Evolutionary conservation across 2,329 filamentous ascomycete genomes (phyloP), one percentile per base, ranked within the genome.

Genomic region (Aspergillus ochraceoroseus): DNA sequence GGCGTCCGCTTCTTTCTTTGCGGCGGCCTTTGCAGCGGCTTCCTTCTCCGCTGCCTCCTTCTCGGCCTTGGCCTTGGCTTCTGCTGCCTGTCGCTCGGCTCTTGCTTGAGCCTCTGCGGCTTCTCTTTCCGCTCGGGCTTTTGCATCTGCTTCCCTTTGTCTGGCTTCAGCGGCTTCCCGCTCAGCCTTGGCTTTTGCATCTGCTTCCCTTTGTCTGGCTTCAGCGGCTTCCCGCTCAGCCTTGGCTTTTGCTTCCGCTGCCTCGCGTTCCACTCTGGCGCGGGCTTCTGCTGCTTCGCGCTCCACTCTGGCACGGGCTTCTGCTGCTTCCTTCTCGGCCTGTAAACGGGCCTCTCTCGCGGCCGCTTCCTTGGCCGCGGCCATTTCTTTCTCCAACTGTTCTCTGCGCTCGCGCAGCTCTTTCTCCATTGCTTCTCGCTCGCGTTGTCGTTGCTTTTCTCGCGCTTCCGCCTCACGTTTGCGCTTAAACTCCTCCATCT

Each of bases 41-140:
- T 92, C 90, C 68, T 94, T 86, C 57, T 92, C 84, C 2, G 59
- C 57, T 84, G 61, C 59, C 25, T 62, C 55, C 38, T 61, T 63
- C 15, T 59, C 60, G 2, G 59, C 59, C 28, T 53, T 59, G 15
- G 58, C 59, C 42, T 62, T 63, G 13, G 58, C 58, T 35, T 61
- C 62, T 13, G 56, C 60, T 13, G 55, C 59, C 28, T 59, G 52
- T 12, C 29, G 37, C 31, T 48, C 48, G 5, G 41, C 35, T 18
- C 34, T 48, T 12, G 43, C 56, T 22, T 45, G 49, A 6, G 55
- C 56, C 32, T 60, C 55, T 3, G 53, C 53, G 2, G 48, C 54
- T 25, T 49, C 54, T 22, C 48, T 48, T 26, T 51, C 49, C 4
- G 46, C 51, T 15, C 52, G 55, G 9, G 45, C 49, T 34, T 50